Base-by-base conservation (phyloP, 129 eudicot species). In the Artemisia annua region DNA sequence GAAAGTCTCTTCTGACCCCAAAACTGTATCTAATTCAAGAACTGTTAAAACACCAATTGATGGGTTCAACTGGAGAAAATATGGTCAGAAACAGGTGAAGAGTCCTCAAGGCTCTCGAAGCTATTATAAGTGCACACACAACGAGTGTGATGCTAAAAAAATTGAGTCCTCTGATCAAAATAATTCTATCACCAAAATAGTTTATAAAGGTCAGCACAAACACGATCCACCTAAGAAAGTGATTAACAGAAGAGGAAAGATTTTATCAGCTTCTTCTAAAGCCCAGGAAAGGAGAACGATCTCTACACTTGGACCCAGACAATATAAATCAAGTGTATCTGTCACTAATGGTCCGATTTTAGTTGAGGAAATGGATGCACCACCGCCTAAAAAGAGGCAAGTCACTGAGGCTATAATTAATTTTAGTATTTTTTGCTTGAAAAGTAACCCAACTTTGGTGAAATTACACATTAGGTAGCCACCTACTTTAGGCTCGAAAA, bases 1-100 rank as follows among this genome's bases (percentile, higher is more conserved):
- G 71, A 69, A 78, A 49, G 85, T 69, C 30, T 20, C 80, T 50
- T 74, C 79, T 8, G 66, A 73, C 50, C 50, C 71, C 5, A 84
- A 69, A 55, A 68, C 59, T 39, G 73, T 55, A 67, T 76, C 85
- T 50, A 49, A 73, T 66, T 76, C 70, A 49, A 83, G 77, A 57
- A 64, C 80, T 67, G 86, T 75, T 3, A 82, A 80, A 22, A 86
- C 86, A 26, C 82, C 82, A 10, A 48, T 77, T 55, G 98, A 92
- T 70, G 98, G 95, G 46, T 92, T 79, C 82, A 89, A 88, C 70
- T 92, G 98, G 98, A 84, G 98, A 61, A 92, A 92, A 81, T 92
- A 92, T 57, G 98, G 98, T 66, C 96, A 92, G 74, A 92, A 92
- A 81, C 96, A 92, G 78, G 96, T 92, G 55, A 92, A 89, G 78